Conservation (phyloP, 2,329 filamentous ascomycete genomes). For the Colletotrichum melonis region DNA sequence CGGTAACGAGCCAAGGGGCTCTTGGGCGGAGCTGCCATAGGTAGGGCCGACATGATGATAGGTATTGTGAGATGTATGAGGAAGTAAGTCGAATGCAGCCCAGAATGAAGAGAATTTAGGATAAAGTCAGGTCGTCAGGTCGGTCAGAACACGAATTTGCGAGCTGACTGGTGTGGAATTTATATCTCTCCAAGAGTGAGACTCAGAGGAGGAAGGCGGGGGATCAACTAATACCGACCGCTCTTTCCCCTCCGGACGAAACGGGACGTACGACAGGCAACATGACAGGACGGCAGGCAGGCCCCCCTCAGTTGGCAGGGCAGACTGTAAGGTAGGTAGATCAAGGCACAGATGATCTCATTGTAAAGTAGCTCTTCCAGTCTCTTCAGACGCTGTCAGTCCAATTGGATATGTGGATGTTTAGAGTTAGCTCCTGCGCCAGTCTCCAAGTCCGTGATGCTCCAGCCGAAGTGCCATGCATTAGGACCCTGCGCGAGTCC, state of each 20-base stretch:
- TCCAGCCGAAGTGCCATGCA: slow-evolving; percentile 7
- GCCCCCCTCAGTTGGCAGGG: not conserved
- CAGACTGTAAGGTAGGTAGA: not conserved
- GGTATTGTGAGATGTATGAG: not conserved
- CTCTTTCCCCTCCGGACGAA: slow-evolving; percentile 3
- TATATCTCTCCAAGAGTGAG: not conserved
- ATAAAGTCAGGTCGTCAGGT: not conserved
- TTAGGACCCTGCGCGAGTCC: not conserved
- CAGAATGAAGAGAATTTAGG: not conserved
- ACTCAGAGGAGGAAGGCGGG: not conserved
- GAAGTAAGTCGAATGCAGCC: not conserved
- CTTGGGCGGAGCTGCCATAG: slow-evolving; percentile 60
- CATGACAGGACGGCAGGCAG: not conserved
- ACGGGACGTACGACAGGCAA: not conserved
- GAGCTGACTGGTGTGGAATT: not conserved
- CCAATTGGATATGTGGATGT: slow-evolving; percentile 21
- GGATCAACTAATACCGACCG: slow-evolving; percentile 6
- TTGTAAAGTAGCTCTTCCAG: slow-evolving; percentile 2
- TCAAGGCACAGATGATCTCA: slow-evolving; percentile 14
- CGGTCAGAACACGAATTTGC: not conserved
- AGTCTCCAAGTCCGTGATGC: slow-evolving; percentile 10
- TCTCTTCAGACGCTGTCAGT: not conserved
- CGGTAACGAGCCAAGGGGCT: slow-evolving; percentile 74
- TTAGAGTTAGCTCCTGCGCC: slow-evolving; percentile 13
- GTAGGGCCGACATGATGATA: slow-evolving; percentile 44